Evolutionary conservation across 1,284 basidiomycete species (phyloP), one percentile per base, ranked within the genome.

Genomic region (Moniliella sp.): DNA sequence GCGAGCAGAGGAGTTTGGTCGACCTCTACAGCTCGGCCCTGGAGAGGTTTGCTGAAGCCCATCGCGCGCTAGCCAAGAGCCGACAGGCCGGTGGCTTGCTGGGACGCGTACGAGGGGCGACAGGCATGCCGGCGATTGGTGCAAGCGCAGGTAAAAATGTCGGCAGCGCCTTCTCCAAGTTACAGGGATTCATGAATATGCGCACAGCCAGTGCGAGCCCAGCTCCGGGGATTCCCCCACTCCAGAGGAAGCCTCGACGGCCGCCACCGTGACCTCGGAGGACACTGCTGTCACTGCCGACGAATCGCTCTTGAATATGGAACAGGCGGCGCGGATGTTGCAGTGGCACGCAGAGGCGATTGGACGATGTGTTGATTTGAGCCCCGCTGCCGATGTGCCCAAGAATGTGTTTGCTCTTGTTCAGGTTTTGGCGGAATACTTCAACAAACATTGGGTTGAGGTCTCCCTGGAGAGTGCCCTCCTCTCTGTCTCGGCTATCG

Each of bases 381-480:
- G 48, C 31, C 32, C 38, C 12, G 29, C 51, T 1, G 37, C 43
- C 11, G 56, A 59, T 8, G 50, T 59, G 37, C 75, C 81, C 1
- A 94, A 93, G 63, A 78, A 86, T 46, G 78, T 77, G 0, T 83
- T 84, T 54, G 69, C 76, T 3, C 64, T 97, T 13, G 67, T 88
- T 15, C 75, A 78, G 28, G 78, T 84, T 0, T 65, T 97, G n/a
- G 72, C 83, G 1, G 86, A 93, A 47, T 76, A 76, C 1, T 75
- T 91, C 32, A 78, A 78, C 5, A 72, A 69, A 34, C 76, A 75
- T 1, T 97, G 93, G 55, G 68, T 94, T 19, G 88, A 91, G 61
- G 73, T 76, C 4, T 82, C 84, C 0, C 65, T 94, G 29, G 86
- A 93, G 52, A 86, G 82, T 16, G 73, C 78, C 1, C 65, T 76